These are phyloP conservation scores for Colletotrichum cordylinicola DNA, from an alignment of 2,329 filamentous ascomycete genomes.

Conservation along the genomic window DNA sequence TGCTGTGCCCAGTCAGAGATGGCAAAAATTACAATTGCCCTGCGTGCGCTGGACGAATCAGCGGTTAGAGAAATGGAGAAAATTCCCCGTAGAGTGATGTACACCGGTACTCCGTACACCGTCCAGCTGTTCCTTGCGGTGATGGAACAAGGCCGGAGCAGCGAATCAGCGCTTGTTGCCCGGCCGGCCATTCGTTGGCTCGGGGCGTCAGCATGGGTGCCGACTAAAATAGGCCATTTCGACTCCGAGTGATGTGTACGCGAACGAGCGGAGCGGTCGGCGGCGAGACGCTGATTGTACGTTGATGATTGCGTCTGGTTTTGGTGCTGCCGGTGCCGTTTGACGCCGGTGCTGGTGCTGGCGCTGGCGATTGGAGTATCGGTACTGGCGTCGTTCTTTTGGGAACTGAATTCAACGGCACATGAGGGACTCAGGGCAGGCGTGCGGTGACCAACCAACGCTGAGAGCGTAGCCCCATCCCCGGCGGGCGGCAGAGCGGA, in stretches of 20 bases:
- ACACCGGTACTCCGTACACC: neutral
- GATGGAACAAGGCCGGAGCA: slow-evolving; percentile 4
- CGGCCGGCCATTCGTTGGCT: neutral
- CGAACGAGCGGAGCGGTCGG: neutral
- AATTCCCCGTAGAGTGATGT: neutral
- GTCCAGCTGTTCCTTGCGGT: neutral
- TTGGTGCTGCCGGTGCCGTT: neutral
- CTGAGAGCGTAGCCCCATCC: neutral
- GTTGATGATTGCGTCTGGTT: neutral
- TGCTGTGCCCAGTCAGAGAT: slow-evolving; percentile 4
- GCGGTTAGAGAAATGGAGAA: neutral
- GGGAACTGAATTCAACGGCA: neutral
- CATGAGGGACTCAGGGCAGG: neutral
- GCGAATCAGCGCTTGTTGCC: slow-evolving; percentile 2
- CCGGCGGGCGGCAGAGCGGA: slow-evolving; percentile 2
- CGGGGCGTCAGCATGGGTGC: neutral
- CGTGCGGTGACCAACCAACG: slow-evolving; percentile 1
- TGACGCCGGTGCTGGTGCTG: neutral
- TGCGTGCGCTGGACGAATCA: slow-evolving; percentile 2
- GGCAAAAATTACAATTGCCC: neutral
- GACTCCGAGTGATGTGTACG: neutral
- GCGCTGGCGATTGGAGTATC: neutral
- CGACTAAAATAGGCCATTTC: slow-evolving; percentile 3
- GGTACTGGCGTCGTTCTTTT: neutral
- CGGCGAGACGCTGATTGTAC: slow-evolving; percentile 9